Evolutionary conservation across 345 rosid species (phyloP).

Genomic region (Abelmoschus esculentus): DNA sequence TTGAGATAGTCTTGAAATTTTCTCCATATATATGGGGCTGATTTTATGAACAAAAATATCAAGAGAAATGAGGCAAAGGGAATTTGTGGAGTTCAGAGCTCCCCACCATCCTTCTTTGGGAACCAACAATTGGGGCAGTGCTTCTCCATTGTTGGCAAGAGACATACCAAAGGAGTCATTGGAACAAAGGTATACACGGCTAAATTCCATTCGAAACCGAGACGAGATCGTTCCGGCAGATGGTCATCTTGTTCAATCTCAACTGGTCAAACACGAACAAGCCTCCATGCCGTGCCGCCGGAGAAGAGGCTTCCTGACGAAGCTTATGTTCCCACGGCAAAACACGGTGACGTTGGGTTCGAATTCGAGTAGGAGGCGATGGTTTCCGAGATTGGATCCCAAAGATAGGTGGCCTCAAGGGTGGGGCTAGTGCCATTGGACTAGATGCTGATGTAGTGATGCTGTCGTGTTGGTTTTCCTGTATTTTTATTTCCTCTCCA

Average conservation of each 20-base stretch:
- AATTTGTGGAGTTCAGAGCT: constrained; percentile 35
- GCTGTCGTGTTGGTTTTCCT: too few species aligned
- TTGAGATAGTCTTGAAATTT: constrained; percentile 11
- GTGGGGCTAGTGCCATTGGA: constrained; percentile 30
- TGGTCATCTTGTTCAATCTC: neutral
- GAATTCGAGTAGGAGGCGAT: constrained; percentile 22
- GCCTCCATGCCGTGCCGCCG: constrained; percentile 16
- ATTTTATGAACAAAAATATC: neutral
- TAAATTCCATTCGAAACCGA: constrained; percentile 21
- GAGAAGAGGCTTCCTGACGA: constrained; percentile 20
- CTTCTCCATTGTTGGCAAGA: constrained; percentile 51
- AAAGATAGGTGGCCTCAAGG: constrained; percentile 55
- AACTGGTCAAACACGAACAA: neutral
- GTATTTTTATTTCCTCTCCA: too few species aligned
- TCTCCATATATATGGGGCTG: constrained; percentile 8
- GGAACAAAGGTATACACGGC: constrained; percentile 37
- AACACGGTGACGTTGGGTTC: constrained; percentile 19
- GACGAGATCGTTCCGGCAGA: constrained; percentile 29
- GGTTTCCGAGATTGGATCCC: constrained; percentile 46
- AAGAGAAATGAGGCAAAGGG: neutral
- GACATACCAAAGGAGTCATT: constrained; percentile 46
- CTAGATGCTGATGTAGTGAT: neutral
- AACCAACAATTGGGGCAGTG: constrained; percentile 53
- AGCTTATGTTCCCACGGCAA: constrained; percentile 10
- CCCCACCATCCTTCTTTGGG: constrained; percentile 50